phyloP scores from a whole-genome alignment of 2,329 filamentous ascomycete genomes.

The Teratosphaeria zuluensis region DNA sequence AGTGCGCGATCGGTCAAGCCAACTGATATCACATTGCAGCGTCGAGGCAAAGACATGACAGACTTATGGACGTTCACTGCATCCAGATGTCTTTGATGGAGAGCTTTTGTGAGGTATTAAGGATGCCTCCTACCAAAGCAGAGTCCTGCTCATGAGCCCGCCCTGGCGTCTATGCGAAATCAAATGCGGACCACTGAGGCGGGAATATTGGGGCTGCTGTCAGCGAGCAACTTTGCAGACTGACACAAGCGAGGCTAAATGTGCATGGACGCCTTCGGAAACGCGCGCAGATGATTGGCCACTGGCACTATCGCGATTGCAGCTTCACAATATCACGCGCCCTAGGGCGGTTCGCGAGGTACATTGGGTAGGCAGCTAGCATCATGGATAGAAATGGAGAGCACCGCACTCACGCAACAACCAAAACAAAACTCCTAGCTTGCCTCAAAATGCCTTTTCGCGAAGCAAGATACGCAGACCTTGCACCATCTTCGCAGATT shows the following conservation, averaged over 20 bases:
- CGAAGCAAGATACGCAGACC: slow-evolving; percentile 10
- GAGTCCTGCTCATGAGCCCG: too few relatives aligned
- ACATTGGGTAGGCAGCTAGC: not conserved
- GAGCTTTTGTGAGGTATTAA: too few relatives aligned
- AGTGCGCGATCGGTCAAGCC: too few relatives aligned
- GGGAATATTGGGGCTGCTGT: too few relatives aligned
- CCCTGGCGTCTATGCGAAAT: too few relatives aligned
- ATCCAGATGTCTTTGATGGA: too few relatives aligned
- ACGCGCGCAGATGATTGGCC: not conserved
- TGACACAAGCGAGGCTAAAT: not conserved
- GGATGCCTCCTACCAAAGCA: too few relatives aligned
- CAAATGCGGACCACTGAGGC: too few relatives aligned
- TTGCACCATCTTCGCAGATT: slow-evolving; percentile 9
- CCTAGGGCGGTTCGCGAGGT: not conserved
- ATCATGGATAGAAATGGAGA: not conserved
- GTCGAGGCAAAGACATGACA: too few relatives aligned
- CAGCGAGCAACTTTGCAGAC: not conserved
- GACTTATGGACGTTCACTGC: too few relatives aligned
- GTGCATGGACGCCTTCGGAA: not conserved
- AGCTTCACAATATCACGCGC: not conserved
- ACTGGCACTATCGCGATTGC: not conserved
- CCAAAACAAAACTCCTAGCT: not conserved
- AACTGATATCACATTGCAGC: too few relatives aligned
- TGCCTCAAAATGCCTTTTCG: slow-evolving; percentile 10
- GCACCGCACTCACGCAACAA: not conserved